phyloP scores from a whole-genome alignment of 805 yeast species.

The Vanderwaltozyma verrucispora region DNA sequence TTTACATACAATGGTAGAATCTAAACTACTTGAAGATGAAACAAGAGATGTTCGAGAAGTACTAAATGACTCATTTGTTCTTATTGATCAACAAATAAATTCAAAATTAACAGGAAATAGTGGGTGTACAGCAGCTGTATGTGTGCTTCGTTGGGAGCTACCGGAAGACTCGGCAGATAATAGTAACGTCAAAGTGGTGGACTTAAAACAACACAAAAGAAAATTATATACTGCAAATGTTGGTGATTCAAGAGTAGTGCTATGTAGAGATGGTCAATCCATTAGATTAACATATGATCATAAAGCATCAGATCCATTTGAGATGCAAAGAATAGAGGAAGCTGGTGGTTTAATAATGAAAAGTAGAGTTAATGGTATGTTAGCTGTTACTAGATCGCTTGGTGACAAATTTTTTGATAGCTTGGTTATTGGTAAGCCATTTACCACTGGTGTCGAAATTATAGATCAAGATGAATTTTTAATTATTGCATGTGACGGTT shows the following conservation, averaged over 20 bases:
- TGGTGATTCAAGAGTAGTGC: conserved; percentile 82
- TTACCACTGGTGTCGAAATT: conserved; percentile 79
- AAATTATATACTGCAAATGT: conserved; percentile 90
- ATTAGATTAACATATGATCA: conserved; percentile 84
- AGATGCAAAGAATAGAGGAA: conserved; percentile 61
- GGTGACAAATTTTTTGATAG: conserved; percentile 93
- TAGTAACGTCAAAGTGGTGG: conserved; percentile 12
- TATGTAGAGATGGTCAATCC: conserved; percentile 66
- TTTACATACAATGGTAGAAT: conserved; percentile 59
- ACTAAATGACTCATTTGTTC: conserved; percentile 56
- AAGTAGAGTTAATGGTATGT: conserved; percentile 87
- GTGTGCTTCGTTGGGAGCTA: conserved; percentile 76
- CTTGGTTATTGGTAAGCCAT: conserved; percentile 81
- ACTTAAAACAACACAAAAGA: conserved; percentile 41
- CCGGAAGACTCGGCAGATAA: conserved; percentile 20
- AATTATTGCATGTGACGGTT: conserved; percentile 91
- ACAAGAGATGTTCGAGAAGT: conserved; percentile 51
- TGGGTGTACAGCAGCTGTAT: conserved; percentile 95
- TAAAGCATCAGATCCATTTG: conserved; percentile 76
- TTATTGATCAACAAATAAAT: conserved; percentile 62
- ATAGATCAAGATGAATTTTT: conserved; percentile 57
- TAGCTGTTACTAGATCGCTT: conserved; percentile 87
- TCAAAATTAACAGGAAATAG: conserved; percentile 57
- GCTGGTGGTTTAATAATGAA: conserved; percentile 84
- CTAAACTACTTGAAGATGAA: conserved; percentile 40